phyloP scores from a whole-genome alignment of 2,329 filamentous ascomycete genomes.

The Penicillium sp. region DNA sequence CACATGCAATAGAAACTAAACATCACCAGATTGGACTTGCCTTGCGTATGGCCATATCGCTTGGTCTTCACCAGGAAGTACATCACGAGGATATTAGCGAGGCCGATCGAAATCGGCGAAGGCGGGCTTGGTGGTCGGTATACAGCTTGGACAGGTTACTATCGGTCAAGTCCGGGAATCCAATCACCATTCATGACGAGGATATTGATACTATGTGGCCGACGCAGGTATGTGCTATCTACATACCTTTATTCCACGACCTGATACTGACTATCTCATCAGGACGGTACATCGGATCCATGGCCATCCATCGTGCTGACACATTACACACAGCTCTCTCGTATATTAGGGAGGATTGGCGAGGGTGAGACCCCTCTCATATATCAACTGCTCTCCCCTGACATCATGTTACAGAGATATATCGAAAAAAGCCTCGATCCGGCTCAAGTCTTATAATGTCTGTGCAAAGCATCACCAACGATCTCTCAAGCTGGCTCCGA shows the following conservation, averaged over 20 bases:
- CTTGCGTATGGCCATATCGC: slow-evolving; percentile 58
- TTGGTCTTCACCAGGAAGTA: slow-evolving; percentile 59
- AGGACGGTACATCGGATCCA: slow-evolving; percentile 24
- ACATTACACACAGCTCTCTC: slow-evolving; percentile 56
- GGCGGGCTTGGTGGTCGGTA: slow-evolving; percentile 59
- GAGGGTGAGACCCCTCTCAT: slow-evolving; percentile 26
- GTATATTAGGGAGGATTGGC: slow-evolving; percentile 54
- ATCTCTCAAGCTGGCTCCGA: slow-evolving; percentile 53
- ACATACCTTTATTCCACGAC: neutral
- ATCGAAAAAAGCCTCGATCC: slow-evolving; percentile 50
- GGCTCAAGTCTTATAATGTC: slow-evolving; percentile 52
- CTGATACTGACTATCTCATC: neutral
- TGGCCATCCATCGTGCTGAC: slow-evolving; percentile 52
- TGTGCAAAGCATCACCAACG: slow-evolving; percentile 53
- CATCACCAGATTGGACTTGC: slow-evolving; percentile 50
- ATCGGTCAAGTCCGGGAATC: slow-evolving; percentile 57
- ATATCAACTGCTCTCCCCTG: neutral
- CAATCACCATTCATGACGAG: slow-evolving; percentile 56
- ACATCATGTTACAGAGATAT: slow-evolving; percentile 42
- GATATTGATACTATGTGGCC: slow-evolving; percentile 51
- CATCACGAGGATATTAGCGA: slow-evolving; percentile 41
- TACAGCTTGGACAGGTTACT: slow-evolving; percentile 58
- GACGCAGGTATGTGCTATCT: slow-evolving; percentile 24
- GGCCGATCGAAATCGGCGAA: slow-evolving; percentile 50
- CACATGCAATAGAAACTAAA: neutral